Conservation (phyloP, 352 stramenopile genomes). For the Pythium biforme region DNA sequence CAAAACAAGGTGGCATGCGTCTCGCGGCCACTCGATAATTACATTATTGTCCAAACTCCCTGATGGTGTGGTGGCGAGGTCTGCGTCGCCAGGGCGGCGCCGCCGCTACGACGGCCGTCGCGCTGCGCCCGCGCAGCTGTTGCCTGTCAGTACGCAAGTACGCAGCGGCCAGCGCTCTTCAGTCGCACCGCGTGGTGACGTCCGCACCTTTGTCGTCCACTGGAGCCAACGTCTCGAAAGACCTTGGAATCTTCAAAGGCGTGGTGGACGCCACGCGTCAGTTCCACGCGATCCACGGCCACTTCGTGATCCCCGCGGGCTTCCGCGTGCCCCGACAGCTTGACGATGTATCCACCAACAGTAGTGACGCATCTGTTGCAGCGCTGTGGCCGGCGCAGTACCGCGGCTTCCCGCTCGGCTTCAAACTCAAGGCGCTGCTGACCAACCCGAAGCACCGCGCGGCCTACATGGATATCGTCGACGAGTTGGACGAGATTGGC, state of each 20-base stretch:
- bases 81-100: neutral
- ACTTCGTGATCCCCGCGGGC: constrained; percentile 5
- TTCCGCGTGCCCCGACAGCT: constrained; percentile 3
- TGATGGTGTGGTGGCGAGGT: neutral
- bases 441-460: constrained; percentile 17
- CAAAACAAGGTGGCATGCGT: neutral
- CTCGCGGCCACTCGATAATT: neutral
- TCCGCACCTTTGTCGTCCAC: too few species aligned
- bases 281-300: constrained; percentile 14
- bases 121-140: neutral
- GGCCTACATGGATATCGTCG: neutral
- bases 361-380: neutral
- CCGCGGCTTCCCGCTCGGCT: constrained; percentile 8
- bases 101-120: too few species aligned
- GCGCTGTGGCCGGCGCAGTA: neutral
- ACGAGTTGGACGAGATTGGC: constrained; percentile 8
- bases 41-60: too few species aligned
- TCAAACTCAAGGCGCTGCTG: constrained; percentile 11
- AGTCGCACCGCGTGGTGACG: neutral
- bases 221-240: neutral
- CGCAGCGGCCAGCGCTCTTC: neutral
- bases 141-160: neutral
- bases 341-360: neutral
- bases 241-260: neutral
- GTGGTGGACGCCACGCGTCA: constrained; percentile 1